A percentile compares a stretch with the other conserved stretches of the same genome.
phyloP scores from a whole-genome alignment of 2,329 filamentous ascomycete genomes.

The Fusarium hainanense region DNA sequence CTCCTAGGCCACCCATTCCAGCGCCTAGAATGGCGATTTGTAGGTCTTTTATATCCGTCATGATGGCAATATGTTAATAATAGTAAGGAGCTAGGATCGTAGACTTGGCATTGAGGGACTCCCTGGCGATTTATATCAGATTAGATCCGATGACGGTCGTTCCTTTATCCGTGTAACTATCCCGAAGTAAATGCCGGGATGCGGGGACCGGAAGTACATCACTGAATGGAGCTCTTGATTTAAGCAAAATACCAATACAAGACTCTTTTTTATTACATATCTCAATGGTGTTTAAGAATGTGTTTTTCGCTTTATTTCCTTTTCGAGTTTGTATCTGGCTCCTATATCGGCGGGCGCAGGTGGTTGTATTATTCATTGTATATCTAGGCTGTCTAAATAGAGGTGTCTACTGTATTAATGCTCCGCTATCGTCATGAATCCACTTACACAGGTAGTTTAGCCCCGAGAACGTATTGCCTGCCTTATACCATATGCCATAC shows the following conservation, averaged over 20 bases:
- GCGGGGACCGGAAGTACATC: constrained; percentile 29
- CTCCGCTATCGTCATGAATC: not conserved
- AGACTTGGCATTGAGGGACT: not conserved
- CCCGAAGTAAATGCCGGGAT: constrained; percentile 39
- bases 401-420: not conserved
- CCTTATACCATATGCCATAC: no score
- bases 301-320: not conserved
- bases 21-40: constrained; percentile 43
- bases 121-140: not conserved
- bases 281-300: not conserved
- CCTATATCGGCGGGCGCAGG: constrained; percentile 6
- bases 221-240: constrained; percentile 17
- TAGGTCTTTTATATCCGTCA: constrained; percentile 37
- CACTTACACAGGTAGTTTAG: not conserved
- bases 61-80: not conserved
- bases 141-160: constrained; percentile 8
- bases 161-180: constrained; percentile 34
- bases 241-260: not conserved
- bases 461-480: no score
- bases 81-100: not conserved
- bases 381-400: not conserved
- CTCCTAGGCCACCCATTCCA: constrained; percentile 56
- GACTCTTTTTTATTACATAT: not conserved
- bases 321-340: not conserved
- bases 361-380: not conserved